phyloP scores from a whole-genome alignment of 768 basidiomycete genomes.

The Mycena vitilis region DNA sequence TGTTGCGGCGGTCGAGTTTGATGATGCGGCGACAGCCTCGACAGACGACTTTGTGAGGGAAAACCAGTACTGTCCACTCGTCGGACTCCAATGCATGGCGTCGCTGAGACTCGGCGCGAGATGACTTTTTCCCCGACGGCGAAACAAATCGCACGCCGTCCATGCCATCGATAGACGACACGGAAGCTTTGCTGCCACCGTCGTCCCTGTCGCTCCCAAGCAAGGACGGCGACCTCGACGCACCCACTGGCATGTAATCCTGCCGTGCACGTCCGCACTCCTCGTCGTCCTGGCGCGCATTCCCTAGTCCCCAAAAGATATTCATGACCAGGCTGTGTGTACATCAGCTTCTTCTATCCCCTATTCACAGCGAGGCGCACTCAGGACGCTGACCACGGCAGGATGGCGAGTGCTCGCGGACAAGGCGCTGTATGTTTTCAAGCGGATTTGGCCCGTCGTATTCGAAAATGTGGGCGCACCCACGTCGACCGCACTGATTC shows the following conservation, averaged over 20 bases:
- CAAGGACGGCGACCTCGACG: slow-evolving; percentile 1
- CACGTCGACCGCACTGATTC: slow-evolving; percentile 15
- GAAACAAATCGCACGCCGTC: background rate
- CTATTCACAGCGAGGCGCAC: background rate
- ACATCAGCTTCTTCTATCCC: background rate
- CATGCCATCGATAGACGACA: background rate
- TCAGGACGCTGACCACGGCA: background rate
- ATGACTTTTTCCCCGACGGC: background rate
- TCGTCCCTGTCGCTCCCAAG: background rate
- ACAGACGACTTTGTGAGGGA: slow-evolving; percentile 16
- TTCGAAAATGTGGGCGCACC: slow-evolving; percentile 20
- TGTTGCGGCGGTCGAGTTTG: slow-evolving; percentile 19
- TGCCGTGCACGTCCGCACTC: background rate
- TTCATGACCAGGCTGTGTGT: background rate
- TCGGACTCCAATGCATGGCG: slow-evolving; percentile 7
- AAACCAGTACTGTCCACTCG: background rate
- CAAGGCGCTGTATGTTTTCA: slow-evolving; percentile 7
- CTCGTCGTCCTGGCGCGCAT: background rate
- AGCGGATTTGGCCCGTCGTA: slow-evolving; percentile 14
- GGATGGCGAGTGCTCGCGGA: slow-evolving; percentile 8
- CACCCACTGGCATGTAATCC: background rate
- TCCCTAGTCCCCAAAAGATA: background rate
- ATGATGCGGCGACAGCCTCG: slow-evolving; percentile 15
- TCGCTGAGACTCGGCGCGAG: slow-evolving; percentile 7
- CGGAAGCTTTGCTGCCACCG: background rate